Percentiles rank a stretch among this genome's conserved stretches.
phyloP scores from a whole-genome alignment of 192 early-diverging fungal species.

The Podila epigama region DNA sequence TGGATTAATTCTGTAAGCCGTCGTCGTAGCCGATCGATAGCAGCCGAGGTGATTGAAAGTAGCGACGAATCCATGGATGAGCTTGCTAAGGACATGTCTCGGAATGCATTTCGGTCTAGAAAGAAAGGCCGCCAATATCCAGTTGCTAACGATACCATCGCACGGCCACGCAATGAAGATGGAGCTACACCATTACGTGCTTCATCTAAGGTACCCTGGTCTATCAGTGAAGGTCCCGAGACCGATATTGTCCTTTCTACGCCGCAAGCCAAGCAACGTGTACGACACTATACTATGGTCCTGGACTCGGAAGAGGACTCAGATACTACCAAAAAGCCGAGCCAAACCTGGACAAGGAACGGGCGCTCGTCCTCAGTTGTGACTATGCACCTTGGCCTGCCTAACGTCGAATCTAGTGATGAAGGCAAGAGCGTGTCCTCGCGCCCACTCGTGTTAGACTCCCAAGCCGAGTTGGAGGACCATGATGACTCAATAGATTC shows the following conservation, averaged over 20 bases:
- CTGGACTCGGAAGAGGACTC: conserved; percentile 34
- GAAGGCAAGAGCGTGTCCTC: neutral
- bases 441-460: conserved; percentile 18
- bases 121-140: neutral
- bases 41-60: neutral
- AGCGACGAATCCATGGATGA: conserved; percentile 32
- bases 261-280: conserved; percentile 28
- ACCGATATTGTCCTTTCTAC: conserved; percentile 37
- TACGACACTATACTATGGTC: conserved; percentile 27
- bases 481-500: neutral
- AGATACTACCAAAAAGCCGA: neutral
- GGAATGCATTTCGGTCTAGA: neutral
- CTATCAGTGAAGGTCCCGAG: conserved; percentile 25
- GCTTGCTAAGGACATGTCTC: conserved; percentile 5
- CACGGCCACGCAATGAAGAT: neutral
- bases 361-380: neutral
- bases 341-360: neutral
- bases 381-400: conserved; percentile 17
- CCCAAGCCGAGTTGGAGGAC: conserved; percentile 17
- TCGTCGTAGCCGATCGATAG: neutral
- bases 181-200: neutral
- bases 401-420: neutral
- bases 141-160: conserved; percentile 20
- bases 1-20: neutral
- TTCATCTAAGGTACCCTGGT: conserved; percentile 28